Conservation (phyloP, 1,284 basidiomycete species). For the Heterobasidion annosum region DNA sequence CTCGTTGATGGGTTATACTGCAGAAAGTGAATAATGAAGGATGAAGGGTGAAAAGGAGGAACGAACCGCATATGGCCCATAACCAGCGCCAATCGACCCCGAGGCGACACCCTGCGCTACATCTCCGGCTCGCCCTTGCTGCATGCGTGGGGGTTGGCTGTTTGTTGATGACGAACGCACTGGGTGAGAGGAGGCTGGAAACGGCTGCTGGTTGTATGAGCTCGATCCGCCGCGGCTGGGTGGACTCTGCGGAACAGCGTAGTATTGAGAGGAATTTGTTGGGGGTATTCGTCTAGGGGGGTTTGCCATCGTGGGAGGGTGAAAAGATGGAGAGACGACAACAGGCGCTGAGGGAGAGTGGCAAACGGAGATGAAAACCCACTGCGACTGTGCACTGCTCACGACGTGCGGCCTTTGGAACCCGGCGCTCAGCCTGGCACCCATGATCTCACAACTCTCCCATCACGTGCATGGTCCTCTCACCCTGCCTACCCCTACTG, state of each 20-base stretch:
- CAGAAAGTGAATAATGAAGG: constrained; percentile 6
- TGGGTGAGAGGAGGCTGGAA: constrained; percentile 16
- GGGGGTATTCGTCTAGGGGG: constrained; percentile 26
- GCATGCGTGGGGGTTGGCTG: constrained; percentile 14
- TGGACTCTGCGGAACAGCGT: constrained; percentile 42
- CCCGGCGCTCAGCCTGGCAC: neutral
- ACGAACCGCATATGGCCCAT: constrained; percentile 75
- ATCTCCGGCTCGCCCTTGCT: constrained; percentile 32
- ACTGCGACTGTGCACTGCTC: neutral
- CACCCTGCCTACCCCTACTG: too few relatives aligned
- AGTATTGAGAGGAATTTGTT: constrained; percentile 29
- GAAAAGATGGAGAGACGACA: neutral
- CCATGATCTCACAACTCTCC: too few relatives aligned
- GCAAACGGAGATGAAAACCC: neutral
- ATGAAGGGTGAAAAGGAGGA: constrained; percentile 5
- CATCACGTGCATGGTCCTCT: too few relatives aligned
- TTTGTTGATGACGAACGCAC: constrained; percentile 16
- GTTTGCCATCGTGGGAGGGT: constrained; percentile 22
- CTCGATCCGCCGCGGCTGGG: constrained; percentile 14
- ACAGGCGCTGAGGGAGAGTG: neutral
- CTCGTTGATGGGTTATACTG: constrained; percentile 51
- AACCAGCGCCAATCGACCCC: constrained; percentile 62
- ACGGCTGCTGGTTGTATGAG: constrained; percentile 13
- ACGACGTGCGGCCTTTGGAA: neutral
- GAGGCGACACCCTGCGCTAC: constrained; percentile 64